These are phyloP conservation scores for Cryptococcus depauperatus DNA, from an alignment of 1,284 basidiomycete genomes.

Conservation along the genomic window DNA sequence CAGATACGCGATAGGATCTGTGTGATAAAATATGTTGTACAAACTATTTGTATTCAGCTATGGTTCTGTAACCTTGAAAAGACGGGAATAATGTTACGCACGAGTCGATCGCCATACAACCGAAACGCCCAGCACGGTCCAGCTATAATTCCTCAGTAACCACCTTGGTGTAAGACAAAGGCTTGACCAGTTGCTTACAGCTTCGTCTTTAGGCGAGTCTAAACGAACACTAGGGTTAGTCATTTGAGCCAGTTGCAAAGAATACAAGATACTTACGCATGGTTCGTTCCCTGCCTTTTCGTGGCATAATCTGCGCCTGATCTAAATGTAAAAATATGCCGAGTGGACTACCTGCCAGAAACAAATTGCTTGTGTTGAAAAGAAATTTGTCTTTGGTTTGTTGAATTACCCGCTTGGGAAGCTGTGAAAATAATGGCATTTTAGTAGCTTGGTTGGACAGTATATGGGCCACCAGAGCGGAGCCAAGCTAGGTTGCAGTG, in stretches of 20 bases:
- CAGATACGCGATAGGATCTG: conserved; percentile 48
- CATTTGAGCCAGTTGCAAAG: too few species aligned
- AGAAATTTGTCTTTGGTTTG: conserved; percentile 42
- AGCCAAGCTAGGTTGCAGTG: conserved; percentile 43
- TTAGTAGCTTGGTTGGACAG: conserved; percentile 51
- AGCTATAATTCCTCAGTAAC: conserved; percentile 28
- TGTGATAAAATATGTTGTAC: conserved; percentile 51
- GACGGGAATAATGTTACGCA: conserved; percentile 11
- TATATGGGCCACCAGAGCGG: conserved; percentile 51
- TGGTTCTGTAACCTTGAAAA: not conserved
- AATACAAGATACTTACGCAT: conserved; percentile 32
- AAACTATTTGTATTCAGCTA: conserved; percentile 17
- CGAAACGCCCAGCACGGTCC: conserved; percentile 48
- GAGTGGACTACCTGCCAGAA: conserved; percentile 51
- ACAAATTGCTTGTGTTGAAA: conserved; percentile 50
- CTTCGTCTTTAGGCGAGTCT: conserved; percentile 48
- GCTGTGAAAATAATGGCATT: conserved; percentile 43
- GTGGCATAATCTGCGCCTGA: conserved; percentile 51
- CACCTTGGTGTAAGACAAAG: not conserved
- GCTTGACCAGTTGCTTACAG: conserved; percentile 22
- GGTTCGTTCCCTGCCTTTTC: conserved; percentile 49
- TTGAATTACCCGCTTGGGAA: conserved; percentile 39
- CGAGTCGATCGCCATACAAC: conserved; percentile 51
- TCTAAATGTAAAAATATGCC: conserved; percentile 52
- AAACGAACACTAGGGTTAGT: conserved; percentile 1